Base-by-base conservation (phyloP, 2,329 filamentous ascomycete species). In the Xylariaceae sp. region DNA sequence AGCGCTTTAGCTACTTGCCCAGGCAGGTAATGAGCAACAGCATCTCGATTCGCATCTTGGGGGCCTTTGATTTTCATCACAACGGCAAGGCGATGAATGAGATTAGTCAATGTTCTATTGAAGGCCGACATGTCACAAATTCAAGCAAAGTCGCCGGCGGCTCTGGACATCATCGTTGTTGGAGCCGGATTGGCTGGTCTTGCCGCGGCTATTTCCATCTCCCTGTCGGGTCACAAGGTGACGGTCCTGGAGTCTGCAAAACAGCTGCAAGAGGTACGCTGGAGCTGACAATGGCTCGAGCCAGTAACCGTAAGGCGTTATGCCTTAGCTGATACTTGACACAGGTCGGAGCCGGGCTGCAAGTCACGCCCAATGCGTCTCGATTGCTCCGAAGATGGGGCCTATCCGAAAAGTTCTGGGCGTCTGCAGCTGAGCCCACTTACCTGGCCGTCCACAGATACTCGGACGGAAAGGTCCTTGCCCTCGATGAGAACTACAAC, bases 261-360 rank as follows among this genome's bases (percentile, higher is more conserved):
- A 4, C 63, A 64, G 34, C 58, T 72, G 3, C 59, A 60, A 2
- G 66, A 70, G 55, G 62, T 69, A 48, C 53, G 53, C n/a, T n/a
- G n/a, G n/a, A n/a, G n/a, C n/a, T n/a, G n/a, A n/a, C n/a, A n/a
- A n/a, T n/a, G n/a, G n/a, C n/a, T n/a, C n/a, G n/a, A n/a, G n/a
- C n/a, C n/a, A n/a, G n/a, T n/a, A n/a, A n/a, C n/a, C n/a, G n/a
- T n/a, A n/a, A n/a, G n/a, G n/a, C n/a, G n/a, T n/a, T n/a, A n/a
- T n/a, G n/a, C n/a, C n/a, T n/a, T n/a, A n/a, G n/a, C n/a, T n/a
- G n/a, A n/a, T n/a, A n/a, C n/a, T n/a, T n/a, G n/a, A n/a, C n/a
- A n/a, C n/a, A 76, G 65, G 64, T 76, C 18, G 74, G 74, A 7
- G 73, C 72, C 12, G 73, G 74, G 1, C 62, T 78, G n/a, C 74